Conservation (phyloP, 148 eudicot genomes). For the Rhododendron molle region DNA sequence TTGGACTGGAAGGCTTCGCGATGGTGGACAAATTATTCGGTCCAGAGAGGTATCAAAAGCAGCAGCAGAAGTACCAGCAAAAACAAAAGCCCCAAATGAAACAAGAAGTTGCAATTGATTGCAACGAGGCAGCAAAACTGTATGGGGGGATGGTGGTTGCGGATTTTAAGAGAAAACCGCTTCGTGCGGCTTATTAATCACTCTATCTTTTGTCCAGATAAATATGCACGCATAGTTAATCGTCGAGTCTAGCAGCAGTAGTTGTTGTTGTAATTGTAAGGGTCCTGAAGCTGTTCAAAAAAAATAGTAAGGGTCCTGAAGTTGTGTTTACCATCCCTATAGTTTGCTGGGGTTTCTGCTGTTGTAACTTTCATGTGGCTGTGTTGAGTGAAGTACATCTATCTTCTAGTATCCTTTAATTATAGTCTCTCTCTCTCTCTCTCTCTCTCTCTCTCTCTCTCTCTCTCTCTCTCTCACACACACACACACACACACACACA, state of each 20-base stretch:
- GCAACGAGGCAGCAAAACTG: not conserved
- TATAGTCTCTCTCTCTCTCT: not conserved
- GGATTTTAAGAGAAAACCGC: not conserved
- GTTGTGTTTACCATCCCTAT: not conserved
- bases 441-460: not conserved
- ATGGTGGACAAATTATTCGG: not conserved
- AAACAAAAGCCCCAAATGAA: not conserved
- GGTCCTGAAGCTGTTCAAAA: not conserved
- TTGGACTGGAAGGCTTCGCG: not conserved
- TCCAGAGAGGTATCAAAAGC: not conserved
- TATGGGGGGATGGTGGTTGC: not conserved
- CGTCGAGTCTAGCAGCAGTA: not conserved
- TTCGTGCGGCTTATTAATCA: not conserved
- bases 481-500: not conserved
- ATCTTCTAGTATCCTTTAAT: not conserved
- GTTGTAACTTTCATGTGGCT: not conserved
- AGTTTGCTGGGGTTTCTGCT: not conserved
- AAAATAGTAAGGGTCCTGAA: not conserved
- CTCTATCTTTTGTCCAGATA: not conserved
- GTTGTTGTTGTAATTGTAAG: not conserved
- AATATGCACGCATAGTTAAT: not conserved
- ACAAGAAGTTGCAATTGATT: not conserved
- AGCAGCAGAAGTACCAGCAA: not conserved
- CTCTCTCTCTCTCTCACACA: not conserved
- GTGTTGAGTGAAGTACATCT: not conserved